Evolutionary conservation across 1,284 basidiomycete species (phyloP).

Genomic region (Cryptococcus sp.): DNA sequence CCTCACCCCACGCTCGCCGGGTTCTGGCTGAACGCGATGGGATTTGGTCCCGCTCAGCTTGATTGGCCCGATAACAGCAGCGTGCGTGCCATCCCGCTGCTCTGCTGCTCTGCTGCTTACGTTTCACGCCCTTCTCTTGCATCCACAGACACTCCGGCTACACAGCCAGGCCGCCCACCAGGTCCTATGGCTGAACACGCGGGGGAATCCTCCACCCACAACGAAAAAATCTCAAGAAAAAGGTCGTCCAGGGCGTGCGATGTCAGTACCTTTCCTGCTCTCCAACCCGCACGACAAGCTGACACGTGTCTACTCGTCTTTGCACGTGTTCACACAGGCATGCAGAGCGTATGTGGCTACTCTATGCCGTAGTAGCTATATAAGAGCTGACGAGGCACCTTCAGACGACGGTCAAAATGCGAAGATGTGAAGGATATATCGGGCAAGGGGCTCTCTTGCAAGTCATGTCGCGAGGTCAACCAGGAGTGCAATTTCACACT

Average conservation of each 20-base stretch:
- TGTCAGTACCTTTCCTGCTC: constrained; percentile 14
- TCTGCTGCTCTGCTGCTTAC: too few relatives aligned
- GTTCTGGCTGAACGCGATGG: neutral
- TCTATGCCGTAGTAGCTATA: neutral
- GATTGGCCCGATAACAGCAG: neutral
- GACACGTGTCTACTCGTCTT: too few relatives aligned
- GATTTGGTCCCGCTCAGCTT: neutral
- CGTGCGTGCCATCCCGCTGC: too few relatives aligned
- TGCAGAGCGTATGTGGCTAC: constrained; percentile 19
- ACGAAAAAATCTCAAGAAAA: constrained; percentile 9
- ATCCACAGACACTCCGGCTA: too few relatives aligned
- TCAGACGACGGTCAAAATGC: constrained; percentile 32
- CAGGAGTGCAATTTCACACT: constrained; percentile 27
- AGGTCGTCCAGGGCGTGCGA: constrained; percentile 25
- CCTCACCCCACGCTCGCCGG: too few relatives aligned
- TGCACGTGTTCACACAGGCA: constrained; percentile 19
- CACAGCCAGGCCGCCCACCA: too few relatives aligned
- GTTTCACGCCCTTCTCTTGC: too few relatives aligned
- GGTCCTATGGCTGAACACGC: neutral
- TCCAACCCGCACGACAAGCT: neutral
- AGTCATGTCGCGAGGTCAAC: constrained; percentile 24
- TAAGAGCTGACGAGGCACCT: neutral
- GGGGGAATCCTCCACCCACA: neutral
- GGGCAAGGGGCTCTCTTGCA: constrained; percentile 17
- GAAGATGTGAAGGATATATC: constrained; percentile 13